Evolutionary conservation across 352 stramenopile genomes (phyloP).

Genomic region (Globisporangium perplexum): DNA sequence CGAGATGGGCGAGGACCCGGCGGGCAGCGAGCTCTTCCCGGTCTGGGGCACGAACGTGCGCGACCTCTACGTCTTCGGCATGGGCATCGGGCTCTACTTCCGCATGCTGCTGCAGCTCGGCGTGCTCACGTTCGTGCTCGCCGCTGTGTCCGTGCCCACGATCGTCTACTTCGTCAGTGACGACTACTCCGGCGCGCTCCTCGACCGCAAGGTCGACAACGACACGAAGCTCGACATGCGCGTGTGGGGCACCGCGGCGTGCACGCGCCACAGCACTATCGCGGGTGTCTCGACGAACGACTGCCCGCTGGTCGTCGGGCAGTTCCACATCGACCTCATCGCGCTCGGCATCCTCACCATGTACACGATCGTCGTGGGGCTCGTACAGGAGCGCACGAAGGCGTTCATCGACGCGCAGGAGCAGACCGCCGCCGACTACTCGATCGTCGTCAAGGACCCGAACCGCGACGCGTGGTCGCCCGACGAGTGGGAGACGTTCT

Average conservation of each 20-base stretch:
- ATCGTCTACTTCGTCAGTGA: conserved; percentile 65
- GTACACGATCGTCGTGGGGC: conserved; percentile 36
- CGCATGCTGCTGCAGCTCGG: conserved; percentile 59
- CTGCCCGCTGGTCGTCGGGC: conserved; percentile 41
- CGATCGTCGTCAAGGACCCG: conserved; percentile 66
- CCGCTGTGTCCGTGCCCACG: conserved; percentile 45
- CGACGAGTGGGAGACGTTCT: conserved; percentile 67
- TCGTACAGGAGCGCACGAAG: conserved; percentile 40
- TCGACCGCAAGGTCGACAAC: conserved; percentile 19
- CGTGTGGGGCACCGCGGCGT: conserved; percentile 52
- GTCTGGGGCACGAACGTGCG: conserved; percentile 51
- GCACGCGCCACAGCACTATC: conserved; percentile 28
- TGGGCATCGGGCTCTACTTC: conserved; percentile 77
- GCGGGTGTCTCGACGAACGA: conserved; percentile 23
- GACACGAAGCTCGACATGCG: conserved; percentile 35
- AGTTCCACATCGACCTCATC: conserved; percentile 55
- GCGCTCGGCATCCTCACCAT: conserved; percentile 38
- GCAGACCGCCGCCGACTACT: conserved; percentile 71
- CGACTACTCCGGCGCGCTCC: conserved; percentile 44
- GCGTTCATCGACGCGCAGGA: conserved; percentile 45
- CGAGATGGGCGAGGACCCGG: conserved; percentile 60
- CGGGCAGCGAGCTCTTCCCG: conserved; percentile 49
- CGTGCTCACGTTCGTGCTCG: conserved; percentile 47
- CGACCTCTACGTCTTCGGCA: conserved; percentile 65
- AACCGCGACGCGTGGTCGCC: conserved; percentile 54